Evolutionary conservation across 139 green algal genomes (phyloP), one percentile per base, ranked within the genome.

Genomic region (Nannochloris sp.): DNA sequence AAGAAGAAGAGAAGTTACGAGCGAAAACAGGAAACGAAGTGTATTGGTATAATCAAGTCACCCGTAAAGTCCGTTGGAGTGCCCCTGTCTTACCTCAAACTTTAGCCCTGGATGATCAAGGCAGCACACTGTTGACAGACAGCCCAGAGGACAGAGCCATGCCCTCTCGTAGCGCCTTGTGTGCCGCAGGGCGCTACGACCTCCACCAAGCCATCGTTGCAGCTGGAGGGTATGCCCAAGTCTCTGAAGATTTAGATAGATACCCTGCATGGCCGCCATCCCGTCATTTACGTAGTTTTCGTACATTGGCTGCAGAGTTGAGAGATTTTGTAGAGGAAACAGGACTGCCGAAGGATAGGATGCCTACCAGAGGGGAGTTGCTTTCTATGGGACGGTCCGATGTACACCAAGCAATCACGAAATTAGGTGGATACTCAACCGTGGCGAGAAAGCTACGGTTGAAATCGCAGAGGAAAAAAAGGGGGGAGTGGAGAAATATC

Each of bases 201-300:
- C 42, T 81, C 32, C 69, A 81, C 53, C 57, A 63, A n/a, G 74
- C 64, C 25, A 78, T 81, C 46, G 35, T 65, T 24, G 67, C 64
- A 34, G 25, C 53, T 23, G 74, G 74, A n/a, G 74, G 74, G 14
- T 81, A 81, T 45, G 37, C 14, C 4, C 32, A 47, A 19, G 62
- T 72, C 12, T 62, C 61, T 19, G 32, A 67, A 27, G 29, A 48
- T 47, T 57, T 81, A 24, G 63, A 65, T 6, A 59, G 73, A 39
- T 66, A 42, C 8, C 61, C 62, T 23, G 48, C 57, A 29, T 75
- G 67, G 55, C 67, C 71, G 9, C 59, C 38, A 5, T 60, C 54
- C 4, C 19, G 62, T 31, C 31, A 27, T 13, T 62, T 58, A 1
- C 27, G 47, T 2, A 46, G 33, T 29, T 10, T 32, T 32, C 3